A percentile compares a stretch with the other conserved stretches of the same genome.
These are phyloP conservation scores for Aspergillus ochraceoroseus DNA, from an alignment of 2,329 filamentous ascomycete species.

Conservation along the genomic window DNA sequence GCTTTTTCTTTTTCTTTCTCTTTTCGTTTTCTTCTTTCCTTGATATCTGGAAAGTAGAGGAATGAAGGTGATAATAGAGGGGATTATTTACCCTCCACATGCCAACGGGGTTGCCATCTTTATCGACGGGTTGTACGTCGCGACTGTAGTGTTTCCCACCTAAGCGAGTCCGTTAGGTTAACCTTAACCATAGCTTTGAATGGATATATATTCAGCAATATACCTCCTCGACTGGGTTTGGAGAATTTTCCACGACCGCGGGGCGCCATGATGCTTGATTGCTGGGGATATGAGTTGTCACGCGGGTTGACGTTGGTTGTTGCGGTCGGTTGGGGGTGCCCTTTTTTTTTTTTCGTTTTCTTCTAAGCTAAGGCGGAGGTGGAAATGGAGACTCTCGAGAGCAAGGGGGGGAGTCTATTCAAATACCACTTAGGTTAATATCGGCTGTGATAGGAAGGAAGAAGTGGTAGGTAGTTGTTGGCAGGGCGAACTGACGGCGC, in stretches of 20 bases:
- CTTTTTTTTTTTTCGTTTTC: too few species aligned
- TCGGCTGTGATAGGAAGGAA: too few species aligned
- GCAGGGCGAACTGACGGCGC: not conserved
- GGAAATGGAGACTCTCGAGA: constrained; percentile 1
- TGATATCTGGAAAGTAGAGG: not conserved
- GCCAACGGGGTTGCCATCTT: constrained; percentile 79
- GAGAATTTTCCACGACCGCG: constrained; percentile 87
- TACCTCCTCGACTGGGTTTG: constrained; percentile 89
- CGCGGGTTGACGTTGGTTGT: too few species aligned
- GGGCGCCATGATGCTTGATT: constrained; percentile 36
- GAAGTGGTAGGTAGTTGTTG: too few species aligned
- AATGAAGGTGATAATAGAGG: not conserved
- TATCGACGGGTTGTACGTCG: constrained; percentile 80
- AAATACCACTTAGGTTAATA: too few species aligned
- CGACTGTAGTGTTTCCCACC: constrained; percentile 95
- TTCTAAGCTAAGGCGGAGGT: too few species aligned
- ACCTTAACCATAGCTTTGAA: not conserved
- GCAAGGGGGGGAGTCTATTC: not conserved
- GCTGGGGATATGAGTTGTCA: too few species aligned
- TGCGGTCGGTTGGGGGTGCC: too few species aligned
- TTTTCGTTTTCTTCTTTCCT: not conserved
- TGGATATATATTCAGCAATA: constrained; percentile 24
- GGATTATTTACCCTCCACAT: constrained; percentile 68
- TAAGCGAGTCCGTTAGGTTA: constrained; percentile 35
- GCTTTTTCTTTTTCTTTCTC: not conserved